Conservation (phyloP, 192 early-diverging fungal genomes). For the Coemansia sp. region DNA sequence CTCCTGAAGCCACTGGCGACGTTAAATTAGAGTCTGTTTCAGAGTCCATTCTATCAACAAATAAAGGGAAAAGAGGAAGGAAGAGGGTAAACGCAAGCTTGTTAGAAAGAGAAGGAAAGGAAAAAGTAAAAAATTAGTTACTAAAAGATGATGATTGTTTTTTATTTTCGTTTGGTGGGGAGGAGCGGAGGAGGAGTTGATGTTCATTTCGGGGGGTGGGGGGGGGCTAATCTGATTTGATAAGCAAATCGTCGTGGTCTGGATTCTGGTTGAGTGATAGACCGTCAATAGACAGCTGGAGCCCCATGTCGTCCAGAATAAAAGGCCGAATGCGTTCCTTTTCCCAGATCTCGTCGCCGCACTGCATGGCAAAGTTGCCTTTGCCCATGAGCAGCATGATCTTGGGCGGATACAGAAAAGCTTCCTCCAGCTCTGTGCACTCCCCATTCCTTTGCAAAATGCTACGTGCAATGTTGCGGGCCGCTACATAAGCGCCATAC, state of each 20-base stretch:
- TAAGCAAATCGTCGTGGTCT: not conserved
- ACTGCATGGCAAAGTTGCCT: conserved; percentile 29
- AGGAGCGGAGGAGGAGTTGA: too few species aligned
- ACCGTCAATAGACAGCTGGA: conserved; percentile 17
- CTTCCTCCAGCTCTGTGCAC: conserved; percentile 10
- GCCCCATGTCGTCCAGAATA: conserved; percentile 32
- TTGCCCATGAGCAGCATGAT: conserved; percentile 47
- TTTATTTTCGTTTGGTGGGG: too few species aligned
- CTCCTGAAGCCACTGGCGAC: not conserved
- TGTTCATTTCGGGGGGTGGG: not conserved
- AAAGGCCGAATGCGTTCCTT: conserved; percentile 12
- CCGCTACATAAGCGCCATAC: conserved; percentile 42
- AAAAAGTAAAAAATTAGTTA: not conserved
- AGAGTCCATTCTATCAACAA: not conserved
- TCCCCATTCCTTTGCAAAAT: not conserved
- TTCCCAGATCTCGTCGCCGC: conserved; percentile 38
- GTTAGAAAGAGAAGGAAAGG: not conserved
- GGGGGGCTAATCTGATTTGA: not conserved
- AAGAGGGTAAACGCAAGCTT: too few species aligned
- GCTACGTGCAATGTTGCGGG: conserved; percentile 37
- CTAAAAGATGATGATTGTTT: not conserved
- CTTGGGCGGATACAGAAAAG: conserved; percentile 19
- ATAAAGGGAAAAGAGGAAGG: not conserved
- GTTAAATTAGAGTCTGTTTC: not conserved
- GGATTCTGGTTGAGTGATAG: conserved; percentile 22